Conservation (phyloP, 192 early-diverging fungal species). For the Irineochytrium annulatum region DNA sequence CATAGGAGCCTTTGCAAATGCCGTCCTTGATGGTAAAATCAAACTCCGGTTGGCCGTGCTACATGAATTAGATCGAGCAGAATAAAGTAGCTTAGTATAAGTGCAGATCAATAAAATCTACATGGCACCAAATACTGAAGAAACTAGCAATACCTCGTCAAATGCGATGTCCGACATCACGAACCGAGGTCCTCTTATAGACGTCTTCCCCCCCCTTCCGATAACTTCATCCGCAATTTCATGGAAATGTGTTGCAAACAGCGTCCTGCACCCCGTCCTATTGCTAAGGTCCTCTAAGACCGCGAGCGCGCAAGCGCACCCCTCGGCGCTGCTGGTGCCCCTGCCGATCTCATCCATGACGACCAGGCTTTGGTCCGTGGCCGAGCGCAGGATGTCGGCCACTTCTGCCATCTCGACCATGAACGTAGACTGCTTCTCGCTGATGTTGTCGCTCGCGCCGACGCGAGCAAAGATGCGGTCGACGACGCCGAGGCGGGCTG, state of each 20-base stretch:
- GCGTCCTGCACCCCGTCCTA: slow-evolving; percentile 42
- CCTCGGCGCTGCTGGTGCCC: slow-evolving; percentile 74
- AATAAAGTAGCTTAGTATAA: too few relatives aligned
- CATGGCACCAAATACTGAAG: too few relatives aligned
- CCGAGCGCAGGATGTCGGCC: slow-evolving; percentile 63
- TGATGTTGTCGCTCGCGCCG: slow-evolving; percentile 68
- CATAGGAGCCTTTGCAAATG: too few relatives aligned
- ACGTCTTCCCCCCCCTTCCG: too few relatives aligned
- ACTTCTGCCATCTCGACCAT: slow-evolving; percentile 76
- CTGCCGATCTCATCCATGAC: slow-evolving; percentile 81
- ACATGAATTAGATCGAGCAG: too few relatives aligned
- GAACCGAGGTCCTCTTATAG: too few relatives aligned
- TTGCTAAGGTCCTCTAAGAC: slow-evolving; percentile 54
- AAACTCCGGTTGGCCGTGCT: too few relatives aligned
- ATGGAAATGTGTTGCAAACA: slow-evolving; percentile 85
- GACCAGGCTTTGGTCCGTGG: slow-evolving; percentile 52
- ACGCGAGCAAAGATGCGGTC: slow-evolving; percentile 71
- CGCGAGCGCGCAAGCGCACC: slow-evolving; percentile 65
- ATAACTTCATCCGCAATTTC: too few relatives aligned
- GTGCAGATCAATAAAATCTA: too few relatives aligned
- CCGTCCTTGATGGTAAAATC: too few relatives aligned
- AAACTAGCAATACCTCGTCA: too few relatives aligned
- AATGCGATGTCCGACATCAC: too few relatives aligned
- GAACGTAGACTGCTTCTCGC: slow-evolving; percentile 68
- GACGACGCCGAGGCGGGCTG: slow-evolving; percentile 60